phyloP scores from a whole-genome alignment of 2,329 filamentous ascomycete species.

The Thelonectria blattea region DNA sequence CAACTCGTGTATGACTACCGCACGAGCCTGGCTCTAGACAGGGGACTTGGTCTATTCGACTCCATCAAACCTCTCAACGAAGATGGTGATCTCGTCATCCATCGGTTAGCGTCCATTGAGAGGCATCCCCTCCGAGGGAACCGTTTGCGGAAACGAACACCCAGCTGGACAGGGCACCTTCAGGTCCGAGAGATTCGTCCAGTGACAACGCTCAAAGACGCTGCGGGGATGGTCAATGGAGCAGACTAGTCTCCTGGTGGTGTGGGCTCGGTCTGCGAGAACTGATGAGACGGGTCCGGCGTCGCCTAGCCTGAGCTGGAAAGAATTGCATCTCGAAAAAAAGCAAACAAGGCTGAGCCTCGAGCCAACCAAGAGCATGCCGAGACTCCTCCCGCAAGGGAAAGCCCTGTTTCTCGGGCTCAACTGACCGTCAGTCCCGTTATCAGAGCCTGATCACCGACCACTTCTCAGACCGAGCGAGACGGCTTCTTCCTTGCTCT shows the following conservation, averaged over 20 bases:
- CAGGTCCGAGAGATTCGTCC: constrained; percentile 6
- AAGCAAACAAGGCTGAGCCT: constrained; percentile 33
- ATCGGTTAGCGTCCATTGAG: constrained; percentile 13
- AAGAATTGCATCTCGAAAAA: constrained; percentile 31
- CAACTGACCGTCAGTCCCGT: constrained; percentile 21
- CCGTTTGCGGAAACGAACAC: constrained; percentile 8
- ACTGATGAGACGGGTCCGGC: constrained; percentile 16
- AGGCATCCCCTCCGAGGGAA: constrained; percentile 9
- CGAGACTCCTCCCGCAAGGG: constrained; percentile 27
- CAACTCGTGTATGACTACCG: constrained; percentile 26
- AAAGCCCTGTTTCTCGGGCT: constrained; percentile 31
- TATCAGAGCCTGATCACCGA: constrained; percentile 17
- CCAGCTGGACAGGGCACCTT: constrained; percentile 17
- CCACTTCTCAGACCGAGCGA: not conserved
- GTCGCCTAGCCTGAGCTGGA: constrained; percentile 31
- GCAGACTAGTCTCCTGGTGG: constrained; percentile 9
- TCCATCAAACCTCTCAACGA: not conserved
- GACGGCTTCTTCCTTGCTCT: not conserved
- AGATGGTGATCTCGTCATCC: constrained; percentile 27
- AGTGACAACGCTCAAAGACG: constrained; percentile 5
- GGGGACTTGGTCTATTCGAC: constrained; percentile 26
- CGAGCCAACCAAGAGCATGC: constrained; percentile 26
- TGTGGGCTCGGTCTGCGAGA: constrained; percentile 9
- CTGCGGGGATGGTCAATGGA: constrained; percentile 12
- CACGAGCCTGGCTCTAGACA: constrained; percentile 34